Conservation (phyloP, 768 basidiomycete species). For the Cantharellus cinnabarinus region DNA sequence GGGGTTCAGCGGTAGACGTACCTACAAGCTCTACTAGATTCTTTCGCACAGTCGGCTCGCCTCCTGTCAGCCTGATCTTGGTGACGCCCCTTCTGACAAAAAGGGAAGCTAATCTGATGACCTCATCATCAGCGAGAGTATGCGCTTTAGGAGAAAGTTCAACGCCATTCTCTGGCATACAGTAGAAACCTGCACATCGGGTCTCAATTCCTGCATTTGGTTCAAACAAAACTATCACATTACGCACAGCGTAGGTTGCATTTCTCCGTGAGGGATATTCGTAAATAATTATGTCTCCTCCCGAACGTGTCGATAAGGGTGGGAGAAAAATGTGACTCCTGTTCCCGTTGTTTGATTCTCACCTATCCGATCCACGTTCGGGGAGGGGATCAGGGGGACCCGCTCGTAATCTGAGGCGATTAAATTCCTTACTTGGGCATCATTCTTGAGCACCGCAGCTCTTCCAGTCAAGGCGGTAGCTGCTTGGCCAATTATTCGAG, state of each 20-base stretch:
- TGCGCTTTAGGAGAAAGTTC: conserved; percentile 48
- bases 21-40: conserved; percentile 51
- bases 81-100: conserved; percentile 69
- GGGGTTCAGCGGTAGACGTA: conserved; percentile 15
- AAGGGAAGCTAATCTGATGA: conserved; percentile 47
- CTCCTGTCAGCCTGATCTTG: conserved; percentile 76
- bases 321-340: background rate
- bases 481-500: too few relatives aligned
- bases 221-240: background rate
- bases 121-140: conserved; percentile 55
- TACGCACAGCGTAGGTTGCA: conserved; percentile 68
- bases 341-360: too few relatives aligned
- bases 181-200: conserved; percentile 51
- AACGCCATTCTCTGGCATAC: conserved; percentile 71
- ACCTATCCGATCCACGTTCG: too few relatives aligned
- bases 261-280: conserved; percentile 68
- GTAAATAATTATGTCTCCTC: conserved; percentile 65
- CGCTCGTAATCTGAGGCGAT: too few relatives aligned
- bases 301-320: conserved; percentile 41
- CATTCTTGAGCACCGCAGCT: too few relatives aligned
- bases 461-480: too few relatives aligned
- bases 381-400: too few relatives aligned
- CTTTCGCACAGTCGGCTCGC: conserved; percentile 71
- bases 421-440: too few relatives aligned
- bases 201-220: background rate